Percentiles rank a stretch among this genome's conserved stretches.
These are phyloP conservation scores for Raphanus sativus DNA, from an alignment of 345 rosid genomes.

Conservation along the genomic window DNA sequence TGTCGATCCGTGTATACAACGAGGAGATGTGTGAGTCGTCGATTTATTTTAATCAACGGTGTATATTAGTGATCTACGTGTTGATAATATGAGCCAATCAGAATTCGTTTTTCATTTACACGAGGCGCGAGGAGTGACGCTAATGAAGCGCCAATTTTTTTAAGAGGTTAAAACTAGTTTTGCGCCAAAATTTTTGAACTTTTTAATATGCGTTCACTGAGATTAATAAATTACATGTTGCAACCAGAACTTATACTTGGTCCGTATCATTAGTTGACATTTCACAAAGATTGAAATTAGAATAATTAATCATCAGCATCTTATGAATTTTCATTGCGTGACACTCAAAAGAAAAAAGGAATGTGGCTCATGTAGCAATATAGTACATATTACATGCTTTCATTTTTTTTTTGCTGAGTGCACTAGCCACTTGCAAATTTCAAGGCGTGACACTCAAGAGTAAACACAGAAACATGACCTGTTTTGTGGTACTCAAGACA, in stretches of 20 bases:
- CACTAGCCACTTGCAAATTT: background rate
- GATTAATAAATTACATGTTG: background rate
- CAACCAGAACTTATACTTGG: background rate
- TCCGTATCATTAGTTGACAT: background rate
- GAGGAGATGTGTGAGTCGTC: background rate
- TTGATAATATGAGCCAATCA: background rate
- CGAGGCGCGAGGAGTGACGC: background rate
- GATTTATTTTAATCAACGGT: constrained; percentile 26
- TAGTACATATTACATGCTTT: too few relatives aligned
- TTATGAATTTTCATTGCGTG: background rate
- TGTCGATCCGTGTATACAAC: constrained; percentile 11
- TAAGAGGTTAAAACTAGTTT: background rate
- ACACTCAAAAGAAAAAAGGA: background rate
- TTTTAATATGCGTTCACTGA: background rate
- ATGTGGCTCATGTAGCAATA: too few relatives aligned
- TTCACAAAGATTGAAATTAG: background rate
- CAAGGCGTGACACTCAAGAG: background rate
- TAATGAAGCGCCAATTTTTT: constrained; percentile 18
- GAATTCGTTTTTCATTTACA: background rate
- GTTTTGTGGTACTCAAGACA: too few relatives aligned
- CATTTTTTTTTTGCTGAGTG: too few relatives aligned
- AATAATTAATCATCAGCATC: background rate
- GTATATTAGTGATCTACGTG: background rate
- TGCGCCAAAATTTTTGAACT: background rate
- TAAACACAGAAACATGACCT: background rate